These are phyloP conservation scores for Aspergillus pseudoglaucus DNA, from an alignment of 2,329 filamentous ascomycete species.

Conservation along the genomic window DNA sequence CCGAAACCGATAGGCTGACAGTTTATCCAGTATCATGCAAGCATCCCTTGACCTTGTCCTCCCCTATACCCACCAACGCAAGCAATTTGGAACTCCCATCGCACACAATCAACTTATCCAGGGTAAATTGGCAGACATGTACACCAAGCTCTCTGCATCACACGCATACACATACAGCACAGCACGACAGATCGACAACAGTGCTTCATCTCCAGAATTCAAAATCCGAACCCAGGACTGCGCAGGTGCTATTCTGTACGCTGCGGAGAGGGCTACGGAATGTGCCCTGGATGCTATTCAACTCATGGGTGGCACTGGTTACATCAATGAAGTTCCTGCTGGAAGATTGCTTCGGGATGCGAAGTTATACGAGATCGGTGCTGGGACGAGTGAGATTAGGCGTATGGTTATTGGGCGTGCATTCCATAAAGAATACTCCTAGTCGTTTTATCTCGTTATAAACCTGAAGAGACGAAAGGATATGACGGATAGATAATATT, in stretches of 20 bases:
- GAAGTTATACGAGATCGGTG: slow-evolving; percentile 91
- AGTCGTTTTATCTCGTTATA: background rate
- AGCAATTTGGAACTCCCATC: slow-evolving; percentile 81
- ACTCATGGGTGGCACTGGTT: slow-evolving; percentile 89
- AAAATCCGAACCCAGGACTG: slow-evolving; percentile 81
- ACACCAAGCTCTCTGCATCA: slow-evolving; percentile 81
- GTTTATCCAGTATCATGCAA: slow-evolving; percentile 67
- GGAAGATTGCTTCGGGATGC: slow-evolving; percentile 73
- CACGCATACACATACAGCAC: slow-evolving; percentile 83
- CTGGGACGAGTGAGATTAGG: slow-evolving; percentile 88
- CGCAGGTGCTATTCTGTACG: slow-evolving; percentile 87
- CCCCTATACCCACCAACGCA: slow-evolving; percentile 81
- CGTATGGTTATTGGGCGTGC: slow-evolving; percentile 89
- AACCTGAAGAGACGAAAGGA: too few relatives aligned
- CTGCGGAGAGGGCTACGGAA: slow-evolving; percentile 79
- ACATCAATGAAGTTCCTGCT: slow-evolving; percentile 89
- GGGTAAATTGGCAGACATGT: slow-evolving; percentile 93
- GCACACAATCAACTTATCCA: slow-evolving; percentile 91
- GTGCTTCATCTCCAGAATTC: slow-evolving; percentile 38
- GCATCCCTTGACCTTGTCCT: slow-evolving; percentile 76
- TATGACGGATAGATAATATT: too few relatives aligned
- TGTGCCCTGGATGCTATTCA: slow-evolving; percentile 83
- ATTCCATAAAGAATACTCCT: slow-evolving; percentile 77
- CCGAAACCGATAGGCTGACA: slow-evolving; percentile 7
- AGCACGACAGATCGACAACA: slow-evolving; percentile 71